These are phyloP conservation scores for Aureobasidium sp. DNA, from an alignment of 2,329 filamentous ascomycete genomes.

Conservation along the genomic window DNA sequence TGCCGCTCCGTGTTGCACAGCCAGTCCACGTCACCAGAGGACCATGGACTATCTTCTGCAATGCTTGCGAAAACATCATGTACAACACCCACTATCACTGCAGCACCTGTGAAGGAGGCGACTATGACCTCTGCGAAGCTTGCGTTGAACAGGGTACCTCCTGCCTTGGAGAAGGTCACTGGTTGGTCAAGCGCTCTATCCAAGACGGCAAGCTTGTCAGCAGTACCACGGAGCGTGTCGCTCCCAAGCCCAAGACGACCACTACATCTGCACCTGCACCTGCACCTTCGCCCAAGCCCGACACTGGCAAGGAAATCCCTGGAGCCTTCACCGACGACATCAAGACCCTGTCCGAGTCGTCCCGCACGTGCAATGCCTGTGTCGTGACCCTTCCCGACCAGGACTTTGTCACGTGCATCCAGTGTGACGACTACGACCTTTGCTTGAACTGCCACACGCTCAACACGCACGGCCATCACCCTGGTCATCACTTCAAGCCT, in stretches of 20 bases:
- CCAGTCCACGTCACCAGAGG: conserved; percentile 22
- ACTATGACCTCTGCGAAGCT: conserved; percentile 81
- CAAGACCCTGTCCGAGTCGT: conserved; percentile 28
- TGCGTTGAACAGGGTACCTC: conserved; percentile 69
- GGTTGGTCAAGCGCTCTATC: conserved; percentile 87
- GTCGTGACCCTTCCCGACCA: conserved; percentile 58
- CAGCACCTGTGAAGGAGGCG: conserved; percentile 82
- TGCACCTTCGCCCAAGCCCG: conserved; percentile 13
- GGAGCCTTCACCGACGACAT: conserved; percentile 37
- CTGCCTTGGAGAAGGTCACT: conserved; percentile 73
- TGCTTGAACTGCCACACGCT: conserved; percentile 72
- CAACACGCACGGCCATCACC: conserved; percentile 81
- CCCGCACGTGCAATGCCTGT: conserved; percentile 64
- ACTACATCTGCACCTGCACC: conserved; percentile 17
- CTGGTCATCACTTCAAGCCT: conserved; percentile 69
- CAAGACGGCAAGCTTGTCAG: conserved; percentile 69
- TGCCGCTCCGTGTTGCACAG: neutral
- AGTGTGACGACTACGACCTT: conserved; percentile 85
- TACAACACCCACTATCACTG: conserved; percentile 87
- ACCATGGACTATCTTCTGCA: conserved; percentile 85
- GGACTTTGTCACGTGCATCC: conserved; percentile 74
- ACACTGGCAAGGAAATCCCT: conserved; percentile 31
- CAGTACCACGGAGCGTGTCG: conserved; percentile 75
- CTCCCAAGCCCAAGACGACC: conserved; percentile 48
- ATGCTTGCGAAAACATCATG: conserved; percentile 72